phyloP scores from a whole-genome alignment of 768 basidiomycete genomes.

The Kondoa subrosea region DNA sequence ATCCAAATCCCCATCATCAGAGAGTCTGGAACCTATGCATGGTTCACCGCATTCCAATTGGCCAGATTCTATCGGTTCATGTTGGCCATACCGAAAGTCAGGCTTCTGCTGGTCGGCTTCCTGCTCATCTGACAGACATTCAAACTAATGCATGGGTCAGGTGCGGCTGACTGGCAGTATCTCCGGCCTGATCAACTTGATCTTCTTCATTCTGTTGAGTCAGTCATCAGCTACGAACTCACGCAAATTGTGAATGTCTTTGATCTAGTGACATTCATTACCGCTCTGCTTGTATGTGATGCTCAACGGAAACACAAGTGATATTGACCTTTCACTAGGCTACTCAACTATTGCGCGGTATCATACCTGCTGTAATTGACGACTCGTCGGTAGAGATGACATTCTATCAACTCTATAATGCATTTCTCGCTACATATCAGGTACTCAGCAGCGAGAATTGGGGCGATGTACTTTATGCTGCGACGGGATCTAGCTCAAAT shows the following conservation, averaged over 20 bases:
- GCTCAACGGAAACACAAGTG: background rate
- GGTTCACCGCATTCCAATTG: constrained; percentile 79
- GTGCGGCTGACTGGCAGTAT: constrained; percentile 80
- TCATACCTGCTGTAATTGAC: constrained; percentile 39
- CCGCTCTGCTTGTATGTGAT: constrained; percentile 48
- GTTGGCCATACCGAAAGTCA: constrained; percentile 75
- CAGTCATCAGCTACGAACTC: too few relatives aligned
- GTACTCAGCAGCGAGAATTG: constrained; percentile 89
- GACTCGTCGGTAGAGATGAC: constrained; percentile 40
- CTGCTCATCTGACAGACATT: background rate
- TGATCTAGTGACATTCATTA: constrained; percentile 71
- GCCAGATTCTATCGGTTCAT: constrained; percentile 82
- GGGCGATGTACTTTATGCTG: constrained; percentile 54
- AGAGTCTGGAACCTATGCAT: constrained; percentile 50
- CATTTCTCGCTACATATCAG: constrained; percentile 68
- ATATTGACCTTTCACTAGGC: constrained; percentile 24
- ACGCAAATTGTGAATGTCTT: too few relatives aligned
- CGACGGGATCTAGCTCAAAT: constrained; percentile 45
- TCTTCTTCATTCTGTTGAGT: constrained; percentile 71
- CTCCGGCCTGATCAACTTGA: constrained; percentile 78
- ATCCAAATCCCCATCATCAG: constrained; percentile 71
- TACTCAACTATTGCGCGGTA: constrained; percentile 71
- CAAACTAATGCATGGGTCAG: constrained; percentile 37
- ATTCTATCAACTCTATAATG: constrained; percentile 65
- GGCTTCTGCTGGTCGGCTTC: constrained; percentile 53